Conservation (phyloP, 495 filamentous ascomycete genomes). For the Tetracladium setigerum region DNA sequence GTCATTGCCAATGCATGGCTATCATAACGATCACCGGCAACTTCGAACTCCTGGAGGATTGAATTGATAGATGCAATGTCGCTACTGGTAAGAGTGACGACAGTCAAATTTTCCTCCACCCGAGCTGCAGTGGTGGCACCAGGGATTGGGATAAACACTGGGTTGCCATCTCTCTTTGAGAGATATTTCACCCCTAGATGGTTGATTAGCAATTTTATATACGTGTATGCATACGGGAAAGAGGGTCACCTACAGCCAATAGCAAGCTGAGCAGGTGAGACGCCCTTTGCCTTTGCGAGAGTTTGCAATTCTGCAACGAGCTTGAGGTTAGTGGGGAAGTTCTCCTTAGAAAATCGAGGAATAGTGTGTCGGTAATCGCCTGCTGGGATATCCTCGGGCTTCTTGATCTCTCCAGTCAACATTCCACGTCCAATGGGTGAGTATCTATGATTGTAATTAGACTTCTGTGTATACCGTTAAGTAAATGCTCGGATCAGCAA, state of each 20-base stretch:
- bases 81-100: constrained; percentile 35
- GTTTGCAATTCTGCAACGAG: constrained; percentile 58
- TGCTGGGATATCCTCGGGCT: constrained; percentile 50
- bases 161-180: constrained; percentile 44
- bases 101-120: constrained; percentile 41
- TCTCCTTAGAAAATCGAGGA: constrained; percentile 62
- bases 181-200: constrained; percentile 6
- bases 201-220: too few species aligned
- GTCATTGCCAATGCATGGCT: constrained; percentile 25
- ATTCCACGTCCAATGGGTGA: constrained; percentile 27
- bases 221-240: constrained; percentile 21
- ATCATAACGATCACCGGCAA: constrained; percentile 34
- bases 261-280: constrained; percentile 69
- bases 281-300: constrained; percentile 61
- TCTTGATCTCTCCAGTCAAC: constrained; percentile 52
- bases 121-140: constrained; percentile 49
- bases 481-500: constrained; percentile 23
- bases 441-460: constrained; percentile 25
- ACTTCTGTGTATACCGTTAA: constrained; percentile 18
- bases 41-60: constrained; percentile 33
- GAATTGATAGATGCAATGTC: constrained; percentile 45
- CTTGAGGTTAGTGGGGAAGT: constrained; percentile 65
- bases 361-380: constrained; percentile 43
- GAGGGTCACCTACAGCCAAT: constrained; percentile 49
- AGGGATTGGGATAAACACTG: constrained; percentile 76